These are phyloP conservation scores for Beauveria australis DNA, from an alignment of 2,329 filamentous ascomycete genomes.

Conservation along the genomic window DNA sequence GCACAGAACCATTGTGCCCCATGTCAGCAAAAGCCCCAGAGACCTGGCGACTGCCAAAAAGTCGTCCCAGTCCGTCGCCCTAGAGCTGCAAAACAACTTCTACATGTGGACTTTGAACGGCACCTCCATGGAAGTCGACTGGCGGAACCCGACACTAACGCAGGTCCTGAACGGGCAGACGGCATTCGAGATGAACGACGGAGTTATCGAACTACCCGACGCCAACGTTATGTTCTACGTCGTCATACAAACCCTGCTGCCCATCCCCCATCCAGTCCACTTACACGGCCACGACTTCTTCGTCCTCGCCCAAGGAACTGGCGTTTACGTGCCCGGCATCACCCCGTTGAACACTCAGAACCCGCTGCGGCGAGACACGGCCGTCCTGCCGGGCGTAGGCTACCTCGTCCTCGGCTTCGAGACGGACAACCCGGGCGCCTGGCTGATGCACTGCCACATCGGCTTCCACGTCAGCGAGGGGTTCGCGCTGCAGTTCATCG, in stretches of 20 bases:
- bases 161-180: not conserved
- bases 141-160: not conserved
- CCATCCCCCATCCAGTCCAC: conserved; percentile 16
- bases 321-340: not conserved
- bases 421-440: conserved; percentile 33
- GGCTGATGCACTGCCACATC: conserved; percentile 58
- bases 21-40: not conserved
- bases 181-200: not conserved
- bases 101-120: not conserved
- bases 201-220: not conserved
- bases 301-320: conserved; percentile 10
- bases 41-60: not conserved
- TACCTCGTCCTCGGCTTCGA: conserved; percentile 41
- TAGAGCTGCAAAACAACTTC: not conserved
- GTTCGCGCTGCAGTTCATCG: not conserved
- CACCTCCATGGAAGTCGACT: not conserved
- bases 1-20: not conserved
- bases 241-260: conserved; percentile 11
- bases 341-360: conserved; percentile 22
- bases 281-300: conserved; percentile 18
- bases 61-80: too few species aligned
- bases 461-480: conserved; percentile 43
- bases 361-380: conserved; percentile 44
- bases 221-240: conserved; percentile 14
- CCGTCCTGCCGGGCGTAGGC: conserved; percentile 35